These are phyloP conservation scores for Bryoglossum gracile DNA, from an alignment of 495 filamentous ascomycete species.

Conservation along the genomic window DNA sequence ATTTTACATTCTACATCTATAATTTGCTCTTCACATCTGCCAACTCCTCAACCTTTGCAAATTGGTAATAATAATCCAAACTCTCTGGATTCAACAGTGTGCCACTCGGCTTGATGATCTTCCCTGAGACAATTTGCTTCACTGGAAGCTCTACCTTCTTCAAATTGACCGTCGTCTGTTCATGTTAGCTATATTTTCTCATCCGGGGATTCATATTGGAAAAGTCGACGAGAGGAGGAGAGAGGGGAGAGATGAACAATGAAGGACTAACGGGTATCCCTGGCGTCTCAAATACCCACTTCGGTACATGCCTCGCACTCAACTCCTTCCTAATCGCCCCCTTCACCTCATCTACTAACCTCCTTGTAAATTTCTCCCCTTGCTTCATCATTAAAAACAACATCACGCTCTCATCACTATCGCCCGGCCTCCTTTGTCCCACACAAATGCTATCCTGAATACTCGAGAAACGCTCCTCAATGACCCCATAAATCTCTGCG, in stretches of 20 bases:
- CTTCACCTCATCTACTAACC: constrained; percentile 55
- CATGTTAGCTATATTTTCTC: constrained; percentile 6
- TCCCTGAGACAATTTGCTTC: constrained; percentile 75
- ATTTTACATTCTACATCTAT: too few relatives aligned
- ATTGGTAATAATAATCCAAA: constrained; percentile 72
- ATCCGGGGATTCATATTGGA: neutral
- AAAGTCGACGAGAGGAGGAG: too few relatives aligned
- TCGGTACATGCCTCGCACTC: constrained; percentile 69
- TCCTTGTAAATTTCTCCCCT: constrained; percentile 44
- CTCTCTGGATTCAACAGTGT: constrained; percentile 71
- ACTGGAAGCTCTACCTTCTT: constrained; percentile 85
- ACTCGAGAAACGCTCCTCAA: constrained; percentile 56
- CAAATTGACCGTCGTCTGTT: constrained; percentile 68
- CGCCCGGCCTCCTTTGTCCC: constrained; percentile 60
- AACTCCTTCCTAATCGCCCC: constrained; percentile 53
- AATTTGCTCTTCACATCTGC: constrained; percentile 22
- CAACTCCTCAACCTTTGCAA: constrained; percentile 68
- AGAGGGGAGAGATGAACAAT: too few relatives aligned
- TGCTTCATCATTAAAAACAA: constrained; percentile 67
- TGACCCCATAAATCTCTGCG: constrained; percentile 70
- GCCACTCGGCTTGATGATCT: constrained; percentile 64
- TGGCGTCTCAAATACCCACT: constrained; percentile 68
- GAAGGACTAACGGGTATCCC: constrained; percentile 66
- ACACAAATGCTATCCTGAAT: constrained; percentile 67
- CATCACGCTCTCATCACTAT: constrained; percentile 67